Evolutionary conservation across 1,139 yeast genomes (phyloP).

Genomic region (Nakaseomyces sp.): DNA sequence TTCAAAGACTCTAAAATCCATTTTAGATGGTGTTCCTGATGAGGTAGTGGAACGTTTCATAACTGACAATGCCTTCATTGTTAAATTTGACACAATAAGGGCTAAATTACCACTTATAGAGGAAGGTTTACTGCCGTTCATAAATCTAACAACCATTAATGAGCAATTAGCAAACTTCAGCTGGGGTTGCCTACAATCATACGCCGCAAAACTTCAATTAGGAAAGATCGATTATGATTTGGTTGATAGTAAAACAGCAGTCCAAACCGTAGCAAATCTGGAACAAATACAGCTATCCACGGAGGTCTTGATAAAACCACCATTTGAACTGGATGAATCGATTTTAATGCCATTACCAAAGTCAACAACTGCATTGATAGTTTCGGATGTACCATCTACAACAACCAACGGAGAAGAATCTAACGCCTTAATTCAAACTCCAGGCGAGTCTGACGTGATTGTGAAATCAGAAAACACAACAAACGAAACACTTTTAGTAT

Average conservation of each 20-base stretch:
- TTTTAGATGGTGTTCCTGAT: conserved; percentile 48
- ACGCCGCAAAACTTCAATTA: conserved; percentile 33
- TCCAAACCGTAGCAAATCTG: conserved; percentile 1
- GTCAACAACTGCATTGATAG: conserved; percentile 65
- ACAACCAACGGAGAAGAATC: conserved; percentile 18
- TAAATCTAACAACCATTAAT: conserved; percentile 53
- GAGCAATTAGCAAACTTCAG: conserved; percentile 61
- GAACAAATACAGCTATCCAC: conserved; percentile 34
- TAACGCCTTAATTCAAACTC: neutral
- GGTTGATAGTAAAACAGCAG: conserved; percentile 26
- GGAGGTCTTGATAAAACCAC: conserved; percentile 36
- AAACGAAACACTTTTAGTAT: conserved; percentile 39
- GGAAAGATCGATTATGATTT: conserved; percentile 25
- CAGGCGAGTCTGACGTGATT: conserved; percentile 10
- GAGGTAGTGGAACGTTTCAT: conserved; percentile 52
- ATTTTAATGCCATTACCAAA: conserved; percentile 36
- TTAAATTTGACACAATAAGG: conserved; percentile 49
- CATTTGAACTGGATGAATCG: conserved; percentile 35
- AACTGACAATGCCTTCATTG: conserved; percentile 44
- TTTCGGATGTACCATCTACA: conserved; percentile 35
- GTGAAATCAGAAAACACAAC: neutral
- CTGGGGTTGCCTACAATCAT: conserved; percentile 50
- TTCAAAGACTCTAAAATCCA: conserved; percentile 42
- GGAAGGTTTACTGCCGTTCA: conserved; percentile 51
- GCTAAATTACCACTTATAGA: conserved; percentile 57